These are phyloP conservation scores for Amaranthus hypochondriacus DNA, from an alignment of 148 eudicot species.

Conservation along the genomic window DNA sequence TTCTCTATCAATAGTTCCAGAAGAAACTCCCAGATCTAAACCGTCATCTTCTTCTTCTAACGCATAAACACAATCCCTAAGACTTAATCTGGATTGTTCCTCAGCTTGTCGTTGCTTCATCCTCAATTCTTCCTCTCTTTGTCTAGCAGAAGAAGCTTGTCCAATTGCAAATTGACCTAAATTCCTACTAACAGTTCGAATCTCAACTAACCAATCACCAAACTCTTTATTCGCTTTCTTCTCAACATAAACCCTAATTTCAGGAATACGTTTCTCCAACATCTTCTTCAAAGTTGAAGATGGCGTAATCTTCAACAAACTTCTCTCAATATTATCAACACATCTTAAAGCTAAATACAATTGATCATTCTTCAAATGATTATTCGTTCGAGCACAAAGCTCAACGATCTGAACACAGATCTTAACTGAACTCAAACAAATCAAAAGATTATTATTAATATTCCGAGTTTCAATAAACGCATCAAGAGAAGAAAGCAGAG, in stretches of 20 bases:
- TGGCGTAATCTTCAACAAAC: constrained; percentile 42
- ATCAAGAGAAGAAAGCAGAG: constrained; percentile 61
- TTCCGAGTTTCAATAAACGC: constrained; percentile 50
- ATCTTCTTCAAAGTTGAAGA: constrained; percentile 54
- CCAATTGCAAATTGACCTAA: constrained; percentile 93
- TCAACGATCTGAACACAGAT: constrained; percentile 42
- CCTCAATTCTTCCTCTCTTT: constrained; percentile 88
- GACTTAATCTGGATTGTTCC: constrained; percentile 80
- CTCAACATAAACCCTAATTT: constrained; percentile 61
- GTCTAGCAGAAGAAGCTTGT: constrained; percentile 82
- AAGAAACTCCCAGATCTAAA: constrained; percentile 24
- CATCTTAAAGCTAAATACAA: constrained; percentile 70
- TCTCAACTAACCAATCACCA: constrained; percentile 90
- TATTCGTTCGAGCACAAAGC: constrained; percentile 59
- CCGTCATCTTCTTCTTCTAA: constrained; percentile 84
- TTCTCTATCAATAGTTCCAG: constrained; percentile 32
- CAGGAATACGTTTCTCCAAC: constrained; percentile 75
- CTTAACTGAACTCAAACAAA: constrained; percentile 39
- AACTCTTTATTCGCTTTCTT: constrained; percentile 67
- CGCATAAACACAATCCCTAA: constrained; percentile 79
- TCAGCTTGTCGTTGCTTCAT: constrained; percentile 92
- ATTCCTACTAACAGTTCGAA: constrained; percentile 77
- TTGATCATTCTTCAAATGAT: constrained; percentile 41
- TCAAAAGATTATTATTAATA: constrained; percentile 38
- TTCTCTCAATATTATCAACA: constrained; percentile 52